Base-by-base conservation (phyloP, 1,139 yeast species). In the Geotrichum restrictum region DNA sequence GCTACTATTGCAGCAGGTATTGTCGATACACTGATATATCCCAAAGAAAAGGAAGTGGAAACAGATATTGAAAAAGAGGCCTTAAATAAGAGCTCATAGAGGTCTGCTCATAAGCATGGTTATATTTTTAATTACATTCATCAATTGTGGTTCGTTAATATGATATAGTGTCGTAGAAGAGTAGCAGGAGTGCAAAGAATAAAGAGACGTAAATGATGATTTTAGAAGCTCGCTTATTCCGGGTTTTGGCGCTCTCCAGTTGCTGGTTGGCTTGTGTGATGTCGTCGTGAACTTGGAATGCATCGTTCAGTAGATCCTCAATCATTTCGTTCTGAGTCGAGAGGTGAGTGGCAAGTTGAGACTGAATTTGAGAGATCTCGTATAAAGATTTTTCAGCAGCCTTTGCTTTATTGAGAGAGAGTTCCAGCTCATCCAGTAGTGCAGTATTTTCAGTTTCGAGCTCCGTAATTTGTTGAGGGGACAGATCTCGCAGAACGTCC, bases 1-100 rank as follows among this genome's bases (percentile, higher is more conserved):
- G 65, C 74, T 29, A 88, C 97, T 0, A 78, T 93, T 47, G 98
- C 95, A 8, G 96, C 97, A 0, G 98, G 98, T 29, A 75, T 74
- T 1, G 82, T 70, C n/a, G 70, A 68, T 10, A 16, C 14, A 11
- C 19, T 46, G 19, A 14, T 39, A 10, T 24, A 14, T n/a, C 29
- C 32, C 14, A 46, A 46, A 22, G 21, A 38, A 31, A 46, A 46
- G 19, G 18, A n/a, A 7, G n/a, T n/a, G 18, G 37, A 34, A 34
- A 14, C 37, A 8, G 34, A 32, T 8, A 27, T 24, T 6, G n/a
- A 8, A 16, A 13, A 27, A 18, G 27, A 41, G 14, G 33, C 13
- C 32, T n/a, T 21, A 16, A n/a, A 10, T 14, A 24, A 40, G 11
- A 24, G 22, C 13, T 24, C 3, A 40, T 24, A 24, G 24, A 14